These are phyloP conservation scores for Elaeis guineensis DNA, from an alignment of 176 grass and related monocot genomes.

Conservation along the genomic window DNA sequence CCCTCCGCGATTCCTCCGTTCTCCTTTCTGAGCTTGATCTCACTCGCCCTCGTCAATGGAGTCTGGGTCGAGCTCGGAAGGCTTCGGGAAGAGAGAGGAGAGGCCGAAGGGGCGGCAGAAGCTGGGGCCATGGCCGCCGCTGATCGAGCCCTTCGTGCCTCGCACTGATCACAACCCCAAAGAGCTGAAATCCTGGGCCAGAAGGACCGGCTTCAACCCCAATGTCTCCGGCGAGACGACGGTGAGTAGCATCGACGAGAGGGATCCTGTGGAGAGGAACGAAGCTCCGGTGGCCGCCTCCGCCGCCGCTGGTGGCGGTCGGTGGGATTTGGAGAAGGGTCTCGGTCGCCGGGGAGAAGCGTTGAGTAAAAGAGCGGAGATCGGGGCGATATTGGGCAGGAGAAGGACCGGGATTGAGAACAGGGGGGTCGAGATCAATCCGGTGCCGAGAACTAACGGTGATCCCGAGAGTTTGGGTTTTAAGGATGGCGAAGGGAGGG, in stretches of 20 bases:
- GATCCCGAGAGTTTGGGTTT: no score
- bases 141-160: constrained; percentile 61
- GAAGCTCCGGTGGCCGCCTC: constrained; percentile 11
- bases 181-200: constrained; percentile 82
- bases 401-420: constrained; percentile 4
- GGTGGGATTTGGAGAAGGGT: constrained; percentile 31
- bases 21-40: background rate
- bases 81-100: background rate
- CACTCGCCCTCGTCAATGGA: constrained; percentile 13
- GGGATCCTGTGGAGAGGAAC: background rate
- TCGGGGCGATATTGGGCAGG: constrained; percentile 27
- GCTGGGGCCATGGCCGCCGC: constrained; percentile 24
- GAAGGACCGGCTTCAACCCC: constrained; percentile 70
- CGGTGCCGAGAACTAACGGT: background rate
- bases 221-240: constrained; percentile 54
- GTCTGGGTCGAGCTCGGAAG: constrained; percentile 26
- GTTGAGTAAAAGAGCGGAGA: constrained; percentile 3
- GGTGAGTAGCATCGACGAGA: constrained; percentile 5
- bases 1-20: no score
- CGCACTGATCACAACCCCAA: constrained; percentile 74
- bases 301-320: background rate
- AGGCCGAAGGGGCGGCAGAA: background rate
- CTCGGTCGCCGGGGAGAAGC: background rate
- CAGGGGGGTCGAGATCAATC: background rate
- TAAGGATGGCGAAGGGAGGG: no score